Evolutionary conservation across 495 filamentous ascomycete genomes (phyloP).

Genomic region (Penicillium maclennaniae): DNA sequence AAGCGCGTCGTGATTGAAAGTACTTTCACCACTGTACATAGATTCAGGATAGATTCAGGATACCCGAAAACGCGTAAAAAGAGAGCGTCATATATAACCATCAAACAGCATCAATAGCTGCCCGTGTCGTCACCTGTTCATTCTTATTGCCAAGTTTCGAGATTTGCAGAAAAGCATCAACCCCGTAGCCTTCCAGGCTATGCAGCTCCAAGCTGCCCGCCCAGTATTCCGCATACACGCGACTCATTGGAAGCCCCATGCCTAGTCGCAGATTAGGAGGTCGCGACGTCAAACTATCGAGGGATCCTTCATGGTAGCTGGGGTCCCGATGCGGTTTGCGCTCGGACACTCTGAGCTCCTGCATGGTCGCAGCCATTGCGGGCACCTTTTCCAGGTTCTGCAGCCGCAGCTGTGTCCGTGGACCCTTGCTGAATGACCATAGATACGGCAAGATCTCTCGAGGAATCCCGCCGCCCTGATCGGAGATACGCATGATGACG

Average conservation of each 20-base stretch:
- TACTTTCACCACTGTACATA: background rate
- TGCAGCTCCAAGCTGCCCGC: constrained; percentile 89
- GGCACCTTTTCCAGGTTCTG: constrained; percentile 84
- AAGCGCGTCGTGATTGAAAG: too few species aligned
- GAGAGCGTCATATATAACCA: background rate
- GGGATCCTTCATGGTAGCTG: constrained; percentile 53
- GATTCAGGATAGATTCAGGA: background rate
- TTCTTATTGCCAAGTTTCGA: constrained; percentile 98
- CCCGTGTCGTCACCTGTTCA: constrained; percentile 86
- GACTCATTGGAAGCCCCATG: constrained; percentile 89
- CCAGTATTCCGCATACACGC: constrained; percentile 98
- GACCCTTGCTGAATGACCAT: constrained; percentile 95
- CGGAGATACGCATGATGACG: constrained; percentile 93
- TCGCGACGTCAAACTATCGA: constrained; percentile 72
- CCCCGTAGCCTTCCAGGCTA: constrained; percentile 91
- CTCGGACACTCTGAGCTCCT: constrained; percentile 61
- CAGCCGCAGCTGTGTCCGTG: constrained; percentile 65
- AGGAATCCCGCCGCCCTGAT: constrained; percentile 90
- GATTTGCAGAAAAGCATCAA: constrained; percentile 97
- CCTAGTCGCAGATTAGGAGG: constrained; percentile 86
- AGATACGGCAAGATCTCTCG: constrained; percentile 80
- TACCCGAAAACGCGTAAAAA: background rate
- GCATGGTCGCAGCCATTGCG: constrained; percentile 89
- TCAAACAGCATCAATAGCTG: constrained; percentile 85
- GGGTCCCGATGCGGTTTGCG: constrained; percentile 31